Evolutionary conservation across 2,329 filamentous ascomycete genomes (phyloP), one percentile per base, ranked within the genome.

Genomic region (Colletotrichum navitas): DNA sequence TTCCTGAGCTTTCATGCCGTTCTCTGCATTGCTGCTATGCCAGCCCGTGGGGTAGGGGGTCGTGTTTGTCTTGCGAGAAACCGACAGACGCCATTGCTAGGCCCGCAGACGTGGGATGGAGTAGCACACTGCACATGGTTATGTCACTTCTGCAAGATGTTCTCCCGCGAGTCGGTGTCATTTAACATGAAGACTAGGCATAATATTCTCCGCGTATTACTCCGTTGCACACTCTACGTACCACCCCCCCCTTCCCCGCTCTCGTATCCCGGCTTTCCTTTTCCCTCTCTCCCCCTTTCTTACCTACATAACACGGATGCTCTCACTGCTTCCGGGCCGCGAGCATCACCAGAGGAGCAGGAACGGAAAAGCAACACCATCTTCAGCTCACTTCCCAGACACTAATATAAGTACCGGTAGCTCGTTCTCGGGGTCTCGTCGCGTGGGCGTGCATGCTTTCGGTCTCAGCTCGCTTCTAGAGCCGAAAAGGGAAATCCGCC

Each of bases 401-500:
- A 18, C 39, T 41, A 18, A 11, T 18, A 36, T 10, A 24, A 24
- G 21, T n/a, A n/a, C n/a, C n/a, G n/a, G n/a, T 66, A 59, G 39
- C 56, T 51, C 55, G 21, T 61, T 62, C 63, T 63, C 51, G 24
- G 58, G 63, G 68, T 58, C 63, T 45, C 68, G 56, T 67, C 58
- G 68, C 68, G 58, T 68, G 56, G 68, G 49, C 58, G 45, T 51
- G 63, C 68, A 62, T 71, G 58, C 63, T 52, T 71, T 71, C 49
- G 68, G 68, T 63, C 59, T 59, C 58, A 63, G 29, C 56, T 66
- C 71, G 68, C 71, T 60, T 73, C 71, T 64, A 73, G 64, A 51
- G 60, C 71, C 63, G 63, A 73, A 73, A 67, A 7, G 71, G 68
- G 68, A 41, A 73, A 64, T 68, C 16, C 43, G 43, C 71, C 71